These are phyloP conservation scores for Scenedesmus sp. DNA, from an alignment of 163 green algal species.

Conservation along the genomic window DNA sequence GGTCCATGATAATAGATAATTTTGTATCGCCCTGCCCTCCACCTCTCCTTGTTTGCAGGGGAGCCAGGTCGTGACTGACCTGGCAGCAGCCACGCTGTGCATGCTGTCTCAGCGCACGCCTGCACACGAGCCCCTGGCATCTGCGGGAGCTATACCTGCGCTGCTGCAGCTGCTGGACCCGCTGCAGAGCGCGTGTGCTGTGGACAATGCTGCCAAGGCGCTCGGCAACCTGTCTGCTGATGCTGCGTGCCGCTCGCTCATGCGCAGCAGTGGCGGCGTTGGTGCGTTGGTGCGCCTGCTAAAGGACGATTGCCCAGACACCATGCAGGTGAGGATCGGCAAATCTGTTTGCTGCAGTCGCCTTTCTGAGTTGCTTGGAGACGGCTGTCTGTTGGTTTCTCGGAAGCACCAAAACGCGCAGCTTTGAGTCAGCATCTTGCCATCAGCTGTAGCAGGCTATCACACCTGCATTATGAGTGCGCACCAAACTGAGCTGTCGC, in stretches of 20 bases:
- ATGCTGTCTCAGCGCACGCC: constrained; percentile 61
- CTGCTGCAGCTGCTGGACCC: constrained; percentile 66
- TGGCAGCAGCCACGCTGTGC: constrained; percentile 64
- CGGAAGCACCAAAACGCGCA: neutral
- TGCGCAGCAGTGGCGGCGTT: constrained; percentile 59
- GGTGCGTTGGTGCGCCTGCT: constrained; percentile 67
- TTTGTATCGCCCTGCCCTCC: too few relatives aligned
- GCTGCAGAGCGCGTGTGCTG: constrained; percentile 49
- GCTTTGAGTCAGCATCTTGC: neutral
- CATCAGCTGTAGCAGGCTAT: neutral
- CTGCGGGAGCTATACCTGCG: constrained; percentile 48
- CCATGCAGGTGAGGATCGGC: constrained; percentile 52
- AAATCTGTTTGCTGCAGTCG: neutral
- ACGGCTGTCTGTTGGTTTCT: neutral
- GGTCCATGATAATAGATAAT: neutral
- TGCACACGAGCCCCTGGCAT: constrained; percentile 35
- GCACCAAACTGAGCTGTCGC: neutral
- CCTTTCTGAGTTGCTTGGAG: neutral
- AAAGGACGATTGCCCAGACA: constrained; percentile 58
- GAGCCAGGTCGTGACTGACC: constrained; percentile 59
- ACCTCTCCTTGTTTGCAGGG: constrained; percentile 26
- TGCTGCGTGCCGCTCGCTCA: constrained; percentile 42
- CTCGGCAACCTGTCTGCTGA: constrained; percentile 63
- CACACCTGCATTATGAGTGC: neutral
- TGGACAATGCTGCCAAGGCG: constrained; percentile 63